These are phyloP conservation scores for Mucor lusitanicus DNA, from an alignment of 371 early-diverging fungal genomes.

Conservation along the genomic window DNA sequence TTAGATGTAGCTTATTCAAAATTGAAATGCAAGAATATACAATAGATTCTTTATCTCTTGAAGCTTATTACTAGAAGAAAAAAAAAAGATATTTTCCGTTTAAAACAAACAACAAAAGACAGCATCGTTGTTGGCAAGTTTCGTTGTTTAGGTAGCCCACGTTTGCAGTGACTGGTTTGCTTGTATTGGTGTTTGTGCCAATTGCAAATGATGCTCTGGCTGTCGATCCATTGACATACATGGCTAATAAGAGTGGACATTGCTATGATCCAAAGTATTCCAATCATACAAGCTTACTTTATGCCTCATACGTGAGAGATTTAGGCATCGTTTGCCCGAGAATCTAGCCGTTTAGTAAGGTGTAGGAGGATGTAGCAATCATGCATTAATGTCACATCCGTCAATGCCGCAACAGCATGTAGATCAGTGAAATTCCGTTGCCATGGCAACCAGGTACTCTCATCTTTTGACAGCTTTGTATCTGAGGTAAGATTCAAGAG, in stretches of 20 bases:
- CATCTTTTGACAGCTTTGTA: neutral
- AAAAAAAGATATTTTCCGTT: neutral
- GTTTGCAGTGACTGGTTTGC: slow-evolving; percentile 1
- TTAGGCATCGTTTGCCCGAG: neutral
- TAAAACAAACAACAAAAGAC: neutral
- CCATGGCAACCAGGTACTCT: neutral
- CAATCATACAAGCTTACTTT: neutral
- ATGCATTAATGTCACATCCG: neutral
- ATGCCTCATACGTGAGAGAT: neutral
- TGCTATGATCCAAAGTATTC: neutral
- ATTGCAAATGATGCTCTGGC: neutral
- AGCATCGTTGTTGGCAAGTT: neutral
- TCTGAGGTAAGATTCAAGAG: too few relatives aligned
- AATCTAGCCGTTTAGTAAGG: neutral
- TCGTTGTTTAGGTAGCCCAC: neutral
- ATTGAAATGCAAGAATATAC: neutral
- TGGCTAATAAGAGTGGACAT: neutral
- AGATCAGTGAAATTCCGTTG: neutral
- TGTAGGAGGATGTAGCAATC: neutral
- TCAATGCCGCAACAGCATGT: neutral
- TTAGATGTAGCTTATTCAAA: neutral
- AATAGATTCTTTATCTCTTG: neutral
- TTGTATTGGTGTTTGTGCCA: neutral
- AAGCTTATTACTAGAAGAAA: neutral
- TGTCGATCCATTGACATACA: neutral